Percentiles rank a stretch among this genome's conserved stretches.
These are phyloP conservation scores for Volvox reticuliferus DNA, from an alignment of 139 green algal species.

Conservation along the genomic window DNA sequence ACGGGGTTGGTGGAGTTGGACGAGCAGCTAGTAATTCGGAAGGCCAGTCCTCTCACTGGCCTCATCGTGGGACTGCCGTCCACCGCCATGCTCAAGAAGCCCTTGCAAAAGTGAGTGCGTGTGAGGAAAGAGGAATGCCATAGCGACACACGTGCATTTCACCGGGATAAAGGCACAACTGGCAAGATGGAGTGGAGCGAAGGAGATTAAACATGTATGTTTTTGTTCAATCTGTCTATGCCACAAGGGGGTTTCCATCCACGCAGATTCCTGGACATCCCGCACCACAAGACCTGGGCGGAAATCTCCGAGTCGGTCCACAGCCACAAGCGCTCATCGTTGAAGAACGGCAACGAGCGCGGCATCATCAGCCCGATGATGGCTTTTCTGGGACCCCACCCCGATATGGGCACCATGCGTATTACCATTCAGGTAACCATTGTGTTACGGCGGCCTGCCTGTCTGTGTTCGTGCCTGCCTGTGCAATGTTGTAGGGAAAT, in stretches of 20 bases:
- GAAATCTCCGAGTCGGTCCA: neutral
- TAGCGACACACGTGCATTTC: too few species aligned
- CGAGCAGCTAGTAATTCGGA: constrained; percentile 38
- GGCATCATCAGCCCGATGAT: constrained; percentile 8
- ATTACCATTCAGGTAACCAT: constrained; percentile 25
- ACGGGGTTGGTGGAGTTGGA: constrained; percentile 45
- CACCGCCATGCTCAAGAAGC: constrained; percentile 34
- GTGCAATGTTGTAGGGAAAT: too few species aligned
- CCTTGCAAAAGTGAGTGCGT: constrained; percentile 16
- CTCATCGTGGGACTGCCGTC: constrained; percentile 39
- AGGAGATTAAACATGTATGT: too few species aligned
- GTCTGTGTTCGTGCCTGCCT: too few species aligned
- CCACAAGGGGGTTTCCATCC: neutral
- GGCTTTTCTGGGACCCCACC: constrained; percentile 41
- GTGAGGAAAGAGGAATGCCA: too few species aligned
- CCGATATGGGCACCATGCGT: constrained; percentile 51
- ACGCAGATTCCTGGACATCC: constrained; percentile 30
- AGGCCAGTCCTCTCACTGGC: constrained; percentile 13
- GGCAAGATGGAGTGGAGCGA: too few species aligned
- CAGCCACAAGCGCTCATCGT: neutral
- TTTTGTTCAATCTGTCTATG: neutral
- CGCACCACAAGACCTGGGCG: neutral
- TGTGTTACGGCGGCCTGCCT: too few species aligned
- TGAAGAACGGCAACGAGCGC: constrained; percentile 12
- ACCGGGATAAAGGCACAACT: neutral